phyloP scores from a whole-genome alignment of 2,329 filamentous ascomycete species.

The Penicillium polonicum region DNA sequence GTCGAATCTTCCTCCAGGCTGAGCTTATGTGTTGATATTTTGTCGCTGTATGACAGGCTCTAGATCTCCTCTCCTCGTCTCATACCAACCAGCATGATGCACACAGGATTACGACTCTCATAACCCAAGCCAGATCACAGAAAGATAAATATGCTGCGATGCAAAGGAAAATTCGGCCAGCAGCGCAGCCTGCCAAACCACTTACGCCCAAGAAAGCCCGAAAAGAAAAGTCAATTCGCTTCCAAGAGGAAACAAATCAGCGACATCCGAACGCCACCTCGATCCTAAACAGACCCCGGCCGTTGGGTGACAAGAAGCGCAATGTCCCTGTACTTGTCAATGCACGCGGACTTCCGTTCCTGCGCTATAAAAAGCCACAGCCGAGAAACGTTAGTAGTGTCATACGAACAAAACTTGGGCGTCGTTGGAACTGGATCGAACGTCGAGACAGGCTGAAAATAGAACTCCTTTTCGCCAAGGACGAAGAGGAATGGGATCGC shows the following conservation, averaged over 20 bases:
- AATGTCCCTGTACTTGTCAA: constrained; percentile 43
- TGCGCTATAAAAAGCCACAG: constrained; percentile 48
- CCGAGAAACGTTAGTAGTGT: constrained; percentile 41
- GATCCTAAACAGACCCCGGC: constrained; percentile 38
- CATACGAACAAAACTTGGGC: constrained; percentile 37
- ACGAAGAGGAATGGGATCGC: constrained; percentile 45
- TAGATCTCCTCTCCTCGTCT: constrained; percentile 39
- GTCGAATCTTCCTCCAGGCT: neutral
- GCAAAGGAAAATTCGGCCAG: constrained; percentile 20
- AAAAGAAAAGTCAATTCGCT: constrained; percentile 27
- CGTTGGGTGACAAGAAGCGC: constrained; percentile 37
- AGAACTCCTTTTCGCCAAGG: constrained; percentile 35
- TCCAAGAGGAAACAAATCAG: constrained; percentile 29
- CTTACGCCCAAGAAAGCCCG: constrained; percentile 22
- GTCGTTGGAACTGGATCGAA: constrained; percentile 36
- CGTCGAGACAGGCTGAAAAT: constrained; percentile 32
- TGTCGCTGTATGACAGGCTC: constrained; percentile 27
- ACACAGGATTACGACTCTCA: constrained; percentile 26
- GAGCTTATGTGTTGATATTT: neutral
- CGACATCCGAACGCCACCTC: constrained; percentile 36
- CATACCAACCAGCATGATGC: constrained; percentile 29
- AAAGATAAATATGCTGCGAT: constrained; percentile 23
- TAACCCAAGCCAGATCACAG: constrained; percentile 26
- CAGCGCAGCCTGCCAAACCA: constrained; percentile 20
- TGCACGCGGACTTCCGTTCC: constrained; percentile 43